Evolutionary conservation across 306 rosid genomes (phyloP), one percentile per base, ranked within the genome.

Genomic region (Clitoria ternatea): DNA sequence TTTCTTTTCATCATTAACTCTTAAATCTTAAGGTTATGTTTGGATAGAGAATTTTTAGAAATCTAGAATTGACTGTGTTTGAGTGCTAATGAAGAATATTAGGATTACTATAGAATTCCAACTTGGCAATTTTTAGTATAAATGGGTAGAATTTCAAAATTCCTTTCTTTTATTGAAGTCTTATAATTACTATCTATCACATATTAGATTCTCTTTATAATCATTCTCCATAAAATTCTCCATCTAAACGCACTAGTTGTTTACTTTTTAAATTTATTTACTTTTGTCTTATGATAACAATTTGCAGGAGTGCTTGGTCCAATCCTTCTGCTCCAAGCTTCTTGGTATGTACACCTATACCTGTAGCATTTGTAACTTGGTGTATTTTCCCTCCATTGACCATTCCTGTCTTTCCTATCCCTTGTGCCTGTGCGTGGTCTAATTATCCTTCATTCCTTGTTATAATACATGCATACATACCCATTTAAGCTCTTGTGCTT

Each of bases 251-350:
- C n/a, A n/a, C n/a, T n/a, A 37, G 9, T 53, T 60, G 6, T 17
- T 35, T 37, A 32, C 55, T 15, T 4, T 3, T 7, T n/a, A n/a
- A n/a, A n/a, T n/a, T n/a, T n/a, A n/a, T n/a, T n/a, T n/a, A n/a
- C n/a, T n/a, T 56, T 27, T 40, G 32, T 29, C 64, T 76, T 40
- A 22, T 56, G 32, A 40, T 48, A 14, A 55, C 70, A 57, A 70
- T 53, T 78, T 79, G 77, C 86, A 90, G 97, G 81, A 84, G 75
- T 65, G 54, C 85, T 9, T 87, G 92, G 97, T 81, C 90, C 60
- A 86, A 85, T 69, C 60, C 37, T 57, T 70, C 91, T n/a, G 75
- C 88, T 17, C 73, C 96, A 2, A 73, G 84, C 76, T 35, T 62
- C 44, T 76, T 63, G 87, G 97, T 88, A 74, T 49, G 96, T 60